Evolutionary conservation across 2,329 filamentous ascomycete species (phyloP), one percentile per base, ranked within the genome.

Genomic region (Xenoacremonium recifei): DNA sequence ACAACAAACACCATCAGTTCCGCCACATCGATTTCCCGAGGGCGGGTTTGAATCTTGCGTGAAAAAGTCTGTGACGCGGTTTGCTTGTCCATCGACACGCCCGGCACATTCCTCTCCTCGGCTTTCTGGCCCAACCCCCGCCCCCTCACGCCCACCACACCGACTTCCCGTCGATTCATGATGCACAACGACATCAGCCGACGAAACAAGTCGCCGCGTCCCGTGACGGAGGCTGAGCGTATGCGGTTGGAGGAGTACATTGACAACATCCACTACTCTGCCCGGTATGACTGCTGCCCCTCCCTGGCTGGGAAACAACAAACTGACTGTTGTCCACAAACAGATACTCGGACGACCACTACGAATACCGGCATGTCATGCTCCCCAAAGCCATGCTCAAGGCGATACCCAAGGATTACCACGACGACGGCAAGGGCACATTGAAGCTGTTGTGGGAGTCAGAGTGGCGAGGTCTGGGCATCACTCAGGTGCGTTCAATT

Each of bases 361-460:
- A 84, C 68, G 93, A 99, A 71, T 99, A 99, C 71, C 88, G 93
- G 52, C 93, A 99, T 68, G 93, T 99, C 44, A 91, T 96, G 68
- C 82, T 99, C 21, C 93, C 93, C 32, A 99, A 99, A 72, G 85
- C 89, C 56, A 99, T 99, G 93, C 83, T 99, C 51, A 97, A 97
- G 71, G 87, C 82, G 30, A 97, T 99, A 55, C 93, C 93, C 16
- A 85, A 91, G 65, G 92, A 96, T 51, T 96, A 96, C 69, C 92
- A 95, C 62, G 91, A 96, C 67, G 78, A 83, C 37, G 73, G 82
- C 39, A 89, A 95, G 69, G 93, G 93, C 48, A 97, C 92, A 5
- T 72, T 99, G 67, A 99, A 97, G 74, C 73, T 99, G 55, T 72
- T 99, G 48, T 96, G 92, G 91, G 93, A 99, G 68, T 92, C 97